Percentiles rank a stretch among this genome's conserved stretches.
phyloP scores from a whole-genome alignment of 495 filamentous ascomycete species.

The Hypomontagnella monticulosa region DNA sequence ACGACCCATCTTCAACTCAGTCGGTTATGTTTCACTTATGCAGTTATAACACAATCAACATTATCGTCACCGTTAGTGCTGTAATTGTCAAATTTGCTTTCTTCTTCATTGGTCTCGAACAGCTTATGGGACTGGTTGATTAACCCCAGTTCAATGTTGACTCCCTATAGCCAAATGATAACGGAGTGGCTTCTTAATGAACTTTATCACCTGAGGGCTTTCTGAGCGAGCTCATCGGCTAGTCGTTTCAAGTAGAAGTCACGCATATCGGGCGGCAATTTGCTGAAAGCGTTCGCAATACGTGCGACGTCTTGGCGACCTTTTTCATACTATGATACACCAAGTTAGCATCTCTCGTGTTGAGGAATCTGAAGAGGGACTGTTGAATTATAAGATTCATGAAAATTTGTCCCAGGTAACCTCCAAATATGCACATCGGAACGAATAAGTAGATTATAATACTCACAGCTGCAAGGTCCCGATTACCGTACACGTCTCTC shows the following conservation, averaged over 20 bases:
- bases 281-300: constrained; percentile 72
- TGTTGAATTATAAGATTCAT: too few relatives aligned
- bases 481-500: constrained; percentile 87
- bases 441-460: not conserved
- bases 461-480: constrained; percentile 73
- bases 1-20: too few relatives aligned
- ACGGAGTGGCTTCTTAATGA: not conserved
- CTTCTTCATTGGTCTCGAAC: too few relatives aligned
- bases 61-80: too few relatives aligned
- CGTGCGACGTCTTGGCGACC: constrained; percentile 75
- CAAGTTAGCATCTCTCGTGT: constrained; percentile 7
- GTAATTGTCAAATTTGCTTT: too few relatives aligned
- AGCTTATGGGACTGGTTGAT: too few relatives aligned
- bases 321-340: constrained; percentile 68
- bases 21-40: too few relatives aligned
- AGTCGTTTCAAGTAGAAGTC: constrained; percentile 81
- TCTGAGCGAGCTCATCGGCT: constrained; percentile 70
- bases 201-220: constrained; percentile 5
- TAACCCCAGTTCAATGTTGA: not conserved
- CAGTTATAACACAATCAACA: too few relatives aligned
- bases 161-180: not conserved
- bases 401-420: too few relatives aligned
- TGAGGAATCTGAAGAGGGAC: not conserved
- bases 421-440: not conserved
- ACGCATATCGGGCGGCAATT: constrained; percentile 70